These are phyloP conservation scores for Kodamaea hsintzibuensis DNA, from an alignment of 805 yeast genomes.

Conservation along the genomic window DNA sequence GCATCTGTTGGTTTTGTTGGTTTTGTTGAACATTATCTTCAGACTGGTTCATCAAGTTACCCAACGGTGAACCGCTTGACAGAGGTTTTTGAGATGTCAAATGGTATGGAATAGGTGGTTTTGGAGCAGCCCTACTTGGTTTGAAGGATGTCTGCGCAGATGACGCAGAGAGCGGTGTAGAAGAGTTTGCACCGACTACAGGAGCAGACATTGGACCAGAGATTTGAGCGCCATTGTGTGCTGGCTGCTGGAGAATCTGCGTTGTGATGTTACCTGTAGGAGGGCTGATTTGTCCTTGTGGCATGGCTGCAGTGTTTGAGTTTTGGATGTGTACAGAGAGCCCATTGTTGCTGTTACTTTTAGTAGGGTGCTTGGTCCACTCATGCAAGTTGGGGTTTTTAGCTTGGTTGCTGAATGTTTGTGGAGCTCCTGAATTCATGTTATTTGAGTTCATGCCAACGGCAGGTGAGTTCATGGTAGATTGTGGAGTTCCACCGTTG, in stretches of 20 bases:
- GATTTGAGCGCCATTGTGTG: conserved; percentile 1
- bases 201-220: conserved; percentile 5
- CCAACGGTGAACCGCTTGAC: conserved; percentile 31
- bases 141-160: conserved; percentile 21
- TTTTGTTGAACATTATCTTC: conserved; percentile 6
- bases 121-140: conserved; percentile 44
- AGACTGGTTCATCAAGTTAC: conserved; percentile 30
- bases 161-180: conserved; percentile 9
- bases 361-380: conserved; percentile 39
- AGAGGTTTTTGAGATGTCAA: conserved; percentile 19
- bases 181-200: conserved; percentile 10
- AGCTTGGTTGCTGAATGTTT: conserved; percentile 9
- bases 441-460: conserved; percentile 25
- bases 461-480: conserved; percentile 29
- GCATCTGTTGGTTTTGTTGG: not conserved
- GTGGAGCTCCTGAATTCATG: conserved; percentile 8
- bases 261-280: conserved; percentile 7
- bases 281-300: conserved; percentile 1
- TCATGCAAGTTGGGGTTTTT: conserved; percentile 37
- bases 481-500: conserved; percentile 38
- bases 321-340: conserved; percentile 4
- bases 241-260: conserved; percentile 5
- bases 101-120: conserved; percentile 46
- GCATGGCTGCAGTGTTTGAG: not conserved
- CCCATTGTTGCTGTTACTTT: conserved; percentile 1